Evolutionary conservation across 2,329 filamentous ascomycete genomes (phyloP), one percentile per base, ranked within the genome.

Genomic region (Metarhizium sp.): DNA sequence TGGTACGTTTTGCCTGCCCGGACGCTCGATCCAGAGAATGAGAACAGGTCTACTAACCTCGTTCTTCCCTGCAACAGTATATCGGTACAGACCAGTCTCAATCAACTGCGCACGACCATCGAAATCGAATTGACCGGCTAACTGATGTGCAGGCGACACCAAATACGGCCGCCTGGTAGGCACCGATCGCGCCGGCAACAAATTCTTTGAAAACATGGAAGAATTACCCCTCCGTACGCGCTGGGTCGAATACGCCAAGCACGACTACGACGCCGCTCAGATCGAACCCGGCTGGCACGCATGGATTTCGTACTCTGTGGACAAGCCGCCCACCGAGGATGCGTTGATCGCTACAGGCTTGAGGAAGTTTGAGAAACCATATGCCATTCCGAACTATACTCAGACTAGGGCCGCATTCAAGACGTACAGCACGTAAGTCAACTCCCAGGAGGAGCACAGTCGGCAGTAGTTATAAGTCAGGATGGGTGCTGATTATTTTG

Each of bases 271-370:
- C 66, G 78, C 88, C 59, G 82, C 83, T 57, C 90, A 96, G 54
- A 88, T 96, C 65, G 92, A 97, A 74, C 92, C 92, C 52, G 89
- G 92, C 73, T 99, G 94, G 94, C 94, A 97, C 75, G 90, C 89
- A 34, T 99, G 94, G 94, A 91, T 99, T 64, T 90, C 90, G 62
- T 97, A 99, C 75, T 77, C 85, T 74, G 86, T 96, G 65, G 91
- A 97, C 73, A 88, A 88, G 73, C 85, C 92, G 42, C 94, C 94
- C 2, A 82, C 78, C 42, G 73, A 87, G 66, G 94, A 99, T 70
- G 76, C 85, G 53, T 71, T 94, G 59, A 67, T 95, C 60, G 80
- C 84, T 64, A 75, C 84, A 53, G 78, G 83, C 62, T 72, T 84
- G 50, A 82, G 90, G 59, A 71, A 78, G 42, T 97, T 92, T 88